Evolutionary conservation across 805 yeast species (phyloP), one percentile per base, ranked within the genome.

Genomic region (Pichia ethanolica): DNA sequence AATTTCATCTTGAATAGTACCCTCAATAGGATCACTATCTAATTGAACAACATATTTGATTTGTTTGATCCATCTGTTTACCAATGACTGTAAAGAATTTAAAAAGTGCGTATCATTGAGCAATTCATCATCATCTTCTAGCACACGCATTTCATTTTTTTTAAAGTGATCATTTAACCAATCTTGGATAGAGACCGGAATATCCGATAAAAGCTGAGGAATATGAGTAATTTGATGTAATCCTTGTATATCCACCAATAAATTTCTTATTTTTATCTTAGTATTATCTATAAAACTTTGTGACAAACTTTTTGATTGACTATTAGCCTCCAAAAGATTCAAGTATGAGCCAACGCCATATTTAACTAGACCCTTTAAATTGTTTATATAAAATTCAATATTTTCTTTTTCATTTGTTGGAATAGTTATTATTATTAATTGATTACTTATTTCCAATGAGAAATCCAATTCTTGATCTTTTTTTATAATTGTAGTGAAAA

Each of bases 331-430:
- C 7, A 77, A 61, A 8, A 76, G 71, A 41, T 86, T 87, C 59
- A 89, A 83, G 54, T 82, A 79, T 0, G 93, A 87, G 0, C 80
- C 72, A 26, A 89, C 69, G 1, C 89, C 95, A 37, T 77, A 66
- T 47, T 74, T 75, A 26, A 89, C 64, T 30, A 90, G 64, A 0
- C 79, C 69, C 55, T 81, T 72, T n/a, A 89, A 59, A 30, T 73
- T 70, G 44, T 82, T 84, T 50, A 75, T 30, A 37, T 43, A 48
- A 11, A 35, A 34, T 26, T 13, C 27, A 35, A 13, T 27, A 7
- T 13, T 30, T 13, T 30, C 13, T 4, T 12, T 27, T 12, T 27
- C 25, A 25, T 5, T 14, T 3, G 36, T 44, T 3, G 51, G 51
- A 4, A 48, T 9, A 25, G 9, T 44, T 8, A 48, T 1, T 4